Base-by-base conservation (phyloP, 495 filamentous ascomycete species). In the Apiosordaria backusii region DNA sequence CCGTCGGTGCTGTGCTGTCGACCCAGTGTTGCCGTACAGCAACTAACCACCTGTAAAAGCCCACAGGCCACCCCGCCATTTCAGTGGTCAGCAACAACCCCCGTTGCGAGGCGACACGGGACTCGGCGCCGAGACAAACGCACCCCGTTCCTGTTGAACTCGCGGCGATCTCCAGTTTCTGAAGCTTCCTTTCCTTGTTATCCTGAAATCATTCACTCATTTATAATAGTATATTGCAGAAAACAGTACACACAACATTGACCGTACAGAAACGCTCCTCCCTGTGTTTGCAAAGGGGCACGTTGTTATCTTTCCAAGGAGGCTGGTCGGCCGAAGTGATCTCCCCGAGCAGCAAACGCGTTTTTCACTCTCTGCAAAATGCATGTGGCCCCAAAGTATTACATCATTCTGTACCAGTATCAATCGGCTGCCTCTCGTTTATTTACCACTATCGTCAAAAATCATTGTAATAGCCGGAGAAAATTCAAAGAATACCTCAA, bases 81-180 rank as follows among this genome's bases (percentile, higher is more conserved):
- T 18, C 25, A 59, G 57, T 59, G 57, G 57, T 27, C 57, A 59
- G 57, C 57, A 27, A 24, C 22, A 25, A 25, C 25, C n/a, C 57
- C 57, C 24, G 57, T 59, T 59, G 57, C 57, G 57, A 59, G 57
- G 57, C 57, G 57, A 59, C 57, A 59, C 57, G 57, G 57, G 25
- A 24, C 57, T 24, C 57, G 57, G 57, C 57, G 57, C 57, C 57
- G 57, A 59, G 57, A 24, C 53, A 55, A 55, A 55, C 53, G n/a
- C 22, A 21, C 53, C 22, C 19, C 22, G 19, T 55, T 55, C 1
- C 22, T 55, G n/a, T 55, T 55, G 24, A 45, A 7, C 35, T 45
- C 10, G 35, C 35, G 35, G 16, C 35, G 35, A 45, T 45, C 35
- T 13, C 35, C 35, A 13, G 35, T 45, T 45, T 45, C 16, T 15